Evolutionary conservation across 345 rosid genomes (phyloP).

Genomic region (Eucalyptus polyanthemos): DNA sequence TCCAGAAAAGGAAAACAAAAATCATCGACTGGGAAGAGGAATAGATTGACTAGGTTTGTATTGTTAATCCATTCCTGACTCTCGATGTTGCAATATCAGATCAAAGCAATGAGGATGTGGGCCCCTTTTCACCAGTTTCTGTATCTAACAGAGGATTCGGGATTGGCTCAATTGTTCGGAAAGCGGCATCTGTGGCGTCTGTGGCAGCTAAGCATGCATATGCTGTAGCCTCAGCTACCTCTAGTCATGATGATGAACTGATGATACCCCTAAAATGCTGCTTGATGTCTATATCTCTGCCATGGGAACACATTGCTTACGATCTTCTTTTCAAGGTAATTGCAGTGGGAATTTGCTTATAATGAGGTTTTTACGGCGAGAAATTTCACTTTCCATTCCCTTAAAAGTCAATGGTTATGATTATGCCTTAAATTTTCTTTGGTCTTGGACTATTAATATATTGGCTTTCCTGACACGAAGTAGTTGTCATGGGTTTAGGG

Average conservation of each 20-base stretch:
- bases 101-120: slow-evolving; percentile 78
- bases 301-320: slow-evolving; percentile 91
- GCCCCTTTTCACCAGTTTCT: slow-evolving; percentile 68
- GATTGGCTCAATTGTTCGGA: slow-evolving; percentile 69
- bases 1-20: not conserved
- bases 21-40: not conserved
- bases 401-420: not conserved
- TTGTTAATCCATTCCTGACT: not conserved
- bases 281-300: slow-evolving; percentile 88
- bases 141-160: slow-evolving; percentile 65
- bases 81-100: slow-evolving; percentile 37
- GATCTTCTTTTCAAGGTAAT: slow-evolving; percentile 92
- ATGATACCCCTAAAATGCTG: slow-evolving; percentile 94
- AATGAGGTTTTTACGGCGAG: not conserved
- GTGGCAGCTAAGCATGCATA: slow-evolving; percentile 93
- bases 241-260: slow-evolving; percentile 49
- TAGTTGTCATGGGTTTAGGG: slow-evolving; percentile 22
- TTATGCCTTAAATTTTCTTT: not conserved
- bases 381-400: not conserved
- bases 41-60: not conserved
- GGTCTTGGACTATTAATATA: not conserved
- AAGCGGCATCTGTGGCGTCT: slow-evolving; percentile 91
- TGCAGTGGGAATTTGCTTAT: not conserved
- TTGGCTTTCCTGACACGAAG: not conserved
- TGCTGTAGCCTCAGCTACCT: slow-evolving; percentile 72